phyloP scores from a whole-genome alignment of 129 eudicot genomes.

The Helianthus annuus region DNA sequence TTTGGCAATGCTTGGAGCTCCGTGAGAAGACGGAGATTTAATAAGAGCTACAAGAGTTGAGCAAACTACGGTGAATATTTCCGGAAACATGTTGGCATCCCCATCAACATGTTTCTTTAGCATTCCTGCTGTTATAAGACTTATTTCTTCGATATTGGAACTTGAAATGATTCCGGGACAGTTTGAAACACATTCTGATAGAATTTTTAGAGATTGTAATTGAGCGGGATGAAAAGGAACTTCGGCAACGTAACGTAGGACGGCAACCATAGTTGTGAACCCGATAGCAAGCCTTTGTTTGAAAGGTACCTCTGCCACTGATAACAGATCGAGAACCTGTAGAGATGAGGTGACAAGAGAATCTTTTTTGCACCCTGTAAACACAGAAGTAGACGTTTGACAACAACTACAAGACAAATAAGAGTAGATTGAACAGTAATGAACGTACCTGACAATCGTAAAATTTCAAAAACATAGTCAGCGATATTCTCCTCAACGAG shows the following conservation, averaged over 20 bases:
- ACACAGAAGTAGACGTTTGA: slow-evolving; percentile 17
- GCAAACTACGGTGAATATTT: slow-evolving; percentile 67
- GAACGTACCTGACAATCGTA: slow-evolving; percentile 78
- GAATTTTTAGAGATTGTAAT: slow-evolving; percentile 61
- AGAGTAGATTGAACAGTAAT: slow-evolving; percentile 20
- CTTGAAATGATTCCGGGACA: slow-evolving; percentile 84
- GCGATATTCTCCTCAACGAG: slow-evolving; percentile 91
- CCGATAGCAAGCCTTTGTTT: slow-evolving; percentile 86
- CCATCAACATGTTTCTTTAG: slow-evolving; percentile 73
- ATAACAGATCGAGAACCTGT: slow-evolving; percentile 76
- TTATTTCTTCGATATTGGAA: slow-evolving; percentile 64
- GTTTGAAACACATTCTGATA: slow-evolving; percentile 58
- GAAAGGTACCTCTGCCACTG: slow-evolving; percentile 71
- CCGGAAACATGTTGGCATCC: slow-evolving; percentile 75
- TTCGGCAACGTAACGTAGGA: slow-evolving; percentile 73
- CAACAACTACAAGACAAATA: slow-evolving; percentile 5
- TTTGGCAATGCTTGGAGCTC: slow-evolving; percentile 42
- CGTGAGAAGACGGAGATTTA: slow-evolving; percentile 71
- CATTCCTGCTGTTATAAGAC: slow-evolving; percentile 54
- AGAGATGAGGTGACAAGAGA: slow-evolving; percentile 68
- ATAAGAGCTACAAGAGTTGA: slow-evolving; percentile 71
- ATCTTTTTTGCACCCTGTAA: slow-evolving; percentile 80
- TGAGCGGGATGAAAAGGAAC: slow-evolving; percentile 89
- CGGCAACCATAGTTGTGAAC: slow-evolving; percentile 71
- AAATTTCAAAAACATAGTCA: slow-evolving; percentile 85